phyloP scores from a whole-genome alignment of 208 protist species.

The Acanthamoeba royreba region DNA sequence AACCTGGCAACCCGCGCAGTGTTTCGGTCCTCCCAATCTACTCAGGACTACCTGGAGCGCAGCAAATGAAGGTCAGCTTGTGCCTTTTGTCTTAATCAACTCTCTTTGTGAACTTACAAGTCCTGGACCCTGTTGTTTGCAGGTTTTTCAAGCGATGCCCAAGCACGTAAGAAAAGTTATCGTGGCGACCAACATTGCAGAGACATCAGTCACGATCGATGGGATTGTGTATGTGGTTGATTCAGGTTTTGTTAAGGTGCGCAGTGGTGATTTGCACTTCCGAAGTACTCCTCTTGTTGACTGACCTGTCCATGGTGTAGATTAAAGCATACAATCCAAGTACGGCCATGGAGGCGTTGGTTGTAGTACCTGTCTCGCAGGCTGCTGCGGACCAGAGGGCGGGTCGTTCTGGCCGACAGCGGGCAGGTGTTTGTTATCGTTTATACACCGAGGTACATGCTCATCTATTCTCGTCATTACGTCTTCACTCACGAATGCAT shows the following conservation, averaged over 20 bases:
- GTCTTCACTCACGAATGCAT: slow-evolving; percentile 68
- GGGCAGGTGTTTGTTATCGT: slow-evolving; percentile 73
- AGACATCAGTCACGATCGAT: slow-evolving; percentile 85
- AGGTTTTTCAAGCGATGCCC: slow-evolving; percentile 54
- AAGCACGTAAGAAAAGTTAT: slow-evolving; percentile 75
- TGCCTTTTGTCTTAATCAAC: background rate
- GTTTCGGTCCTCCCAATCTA: slow-evolving; percentile 68
- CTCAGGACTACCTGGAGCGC: slow-evolving; percentile 53
- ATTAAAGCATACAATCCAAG: slow-evolving; percentile 75
- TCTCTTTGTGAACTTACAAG: background rate
- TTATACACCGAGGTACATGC: slow-evolving; percentile 77
- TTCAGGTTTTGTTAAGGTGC: slow-evolving; percentile 80
- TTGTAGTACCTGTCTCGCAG: slow-evolving; percentile 69
- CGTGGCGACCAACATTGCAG: slow-evolving; percentile 85
- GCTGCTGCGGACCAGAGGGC: slow-evolving; percentile 75
- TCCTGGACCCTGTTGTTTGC: background rate
- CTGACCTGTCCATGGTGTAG: background rate
- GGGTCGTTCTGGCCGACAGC: slow-evolving; percentile 78
- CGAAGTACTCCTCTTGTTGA: background rate
- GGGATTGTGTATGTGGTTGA: slow-evolving; percentile 88
- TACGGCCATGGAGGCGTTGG: slow-evolving; percentile 61
- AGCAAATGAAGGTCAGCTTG: slow-evolving; percentile 53
- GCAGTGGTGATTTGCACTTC: no score
- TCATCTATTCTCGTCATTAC: slow-evolving; percentile 35
- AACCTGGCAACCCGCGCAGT: background rate